These are phyloP conservation scores for Syzygium aqueum DNA, from an alignment of 345 rosid genomes.

Conservation along the genomic window DNA sequence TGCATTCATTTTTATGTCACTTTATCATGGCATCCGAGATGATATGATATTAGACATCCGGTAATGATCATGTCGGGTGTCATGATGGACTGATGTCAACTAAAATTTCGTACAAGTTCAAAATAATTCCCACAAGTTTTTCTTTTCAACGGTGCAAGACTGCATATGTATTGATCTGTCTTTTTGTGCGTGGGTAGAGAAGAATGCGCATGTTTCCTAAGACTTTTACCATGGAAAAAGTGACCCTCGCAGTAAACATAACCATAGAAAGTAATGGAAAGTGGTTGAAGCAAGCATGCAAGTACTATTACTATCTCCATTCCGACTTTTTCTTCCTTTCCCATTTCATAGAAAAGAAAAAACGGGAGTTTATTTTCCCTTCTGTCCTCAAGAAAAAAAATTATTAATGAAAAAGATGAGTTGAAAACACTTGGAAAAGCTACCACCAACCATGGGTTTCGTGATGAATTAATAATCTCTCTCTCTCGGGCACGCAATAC, in stretches of 20 bases:
- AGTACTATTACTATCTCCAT: neutral
- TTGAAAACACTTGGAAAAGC: conserved; percentile 15
- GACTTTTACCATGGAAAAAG: neutral
- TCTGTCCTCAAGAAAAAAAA: neutral
- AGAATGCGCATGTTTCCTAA: neutral
- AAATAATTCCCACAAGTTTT: neutral
- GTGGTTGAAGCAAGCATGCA: neutral
- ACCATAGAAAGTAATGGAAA: neutral
- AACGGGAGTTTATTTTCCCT: neutral
- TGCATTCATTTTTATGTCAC: neutral
- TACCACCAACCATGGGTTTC: conserved; percentile 14
- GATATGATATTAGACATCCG: neutral
- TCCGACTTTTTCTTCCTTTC: neutral
- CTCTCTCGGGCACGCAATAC: conserved; percentile 1
- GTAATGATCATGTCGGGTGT: neutral
- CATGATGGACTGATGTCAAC: neutral
- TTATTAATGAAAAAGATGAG: neutral
- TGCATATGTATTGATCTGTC: neutral
- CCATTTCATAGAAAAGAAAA: neutral
- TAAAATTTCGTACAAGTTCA: neutral
- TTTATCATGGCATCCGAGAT: neutral
- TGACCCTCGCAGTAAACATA: neutral
- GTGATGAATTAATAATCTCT: conserved; percentile 13
- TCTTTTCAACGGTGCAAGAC: neutral
- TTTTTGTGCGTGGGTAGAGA: neutral